These are phyloP conservation scores for Serendipita sp. DNA, from an alignment of 768 basidiomycete species.

Conservation along the genomic window DNA sequence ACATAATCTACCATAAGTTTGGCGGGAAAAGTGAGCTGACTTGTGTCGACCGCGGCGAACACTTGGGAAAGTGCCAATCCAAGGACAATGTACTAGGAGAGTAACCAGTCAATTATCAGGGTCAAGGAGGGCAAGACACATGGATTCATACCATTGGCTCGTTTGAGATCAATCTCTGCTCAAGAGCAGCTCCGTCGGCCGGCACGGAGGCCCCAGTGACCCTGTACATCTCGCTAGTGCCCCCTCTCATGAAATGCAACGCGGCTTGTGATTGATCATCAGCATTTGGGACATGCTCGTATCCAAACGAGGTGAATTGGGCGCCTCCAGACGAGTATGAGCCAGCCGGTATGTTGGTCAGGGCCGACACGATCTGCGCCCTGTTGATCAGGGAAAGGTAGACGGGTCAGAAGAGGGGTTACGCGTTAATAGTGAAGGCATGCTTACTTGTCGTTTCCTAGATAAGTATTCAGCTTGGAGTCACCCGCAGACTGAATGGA, in stretches of 20 bases:
- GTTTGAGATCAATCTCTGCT: slow-evolving; percentile 20
- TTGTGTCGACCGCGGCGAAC: not conserved
- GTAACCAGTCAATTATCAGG: not conserved
- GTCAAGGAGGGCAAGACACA: not conserved
- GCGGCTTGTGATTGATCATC: not conserved
- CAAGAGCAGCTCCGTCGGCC: slow-evolving; percentile 13
- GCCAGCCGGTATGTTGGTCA: slow-evolving; percentile 32
- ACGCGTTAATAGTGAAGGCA: not conserved
- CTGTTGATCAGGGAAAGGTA: not conserved
- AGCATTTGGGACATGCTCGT: not conserved
- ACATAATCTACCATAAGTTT: slow-evolving; percentile 25
- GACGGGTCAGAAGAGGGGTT: not conserved
- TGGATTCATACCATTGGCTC: slow-evolving; percentile 22
- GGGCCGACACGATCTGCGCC: slow-evolving; percentile 37
- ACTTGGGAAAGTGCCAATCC: not conserved
- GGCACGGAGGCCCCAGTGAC: not conserved
- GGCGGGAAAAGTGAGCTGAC: slow-evolving; percentile 19
- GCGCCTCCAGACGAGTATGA: slow-evolving; percentile 22
- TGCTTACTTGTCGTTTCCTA: not conserved
- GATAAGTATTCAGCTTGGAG: not conserved
- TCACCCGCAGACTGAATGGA: not conserved
- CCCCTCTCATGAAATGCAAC: not conserved
- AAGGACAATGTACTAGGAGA: slow-evolving; percentile 1
- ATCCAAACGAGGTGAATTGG: slow-evolving; percentile 18
- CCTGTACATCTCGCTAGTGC: not conserved